Percentiles rank a stretch among this genome's conserved stretches.
Evolutionary conservation across 2,329 filamentous ascomycete genomes (phyloP).

Genomic region (Talaromyces albobiverticillius): DNA sequence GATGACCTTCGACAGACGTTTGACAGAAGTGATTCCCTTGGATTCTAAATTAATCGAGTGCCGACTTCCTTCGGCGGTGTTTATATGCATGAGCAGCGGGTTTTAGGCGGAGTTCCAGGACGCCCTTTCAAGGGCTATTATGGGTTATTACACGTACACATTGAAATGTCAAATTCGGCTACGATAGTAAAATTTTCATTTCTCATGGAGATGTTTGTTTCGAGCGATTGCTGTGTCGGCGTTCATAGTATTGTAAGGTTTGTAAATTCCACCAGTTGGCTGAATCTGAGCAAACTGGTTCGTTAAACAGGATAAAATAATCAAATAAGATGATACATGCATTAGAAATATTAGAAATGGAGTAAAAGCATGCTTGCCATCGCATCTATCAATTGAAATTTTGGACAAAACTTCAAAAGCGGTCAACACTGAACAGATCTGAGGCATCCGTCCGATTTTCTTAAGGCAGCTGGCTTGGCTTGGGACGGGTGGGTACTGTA

Average conservation of each 20-base stretch:
- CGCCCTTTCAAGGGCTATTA: not conserved
- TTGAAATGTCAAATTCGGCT: not conserved
- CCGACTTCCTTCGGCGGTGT: not conserved
- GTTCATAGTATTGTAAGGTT: not conserved
- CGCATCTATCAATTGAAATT: too few relatives aligned
- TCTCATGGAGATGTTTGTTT: not conserved
- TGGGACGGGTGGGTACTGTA: too few relatives aligned
- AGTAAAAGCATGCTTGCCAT: too few relatives aligned
- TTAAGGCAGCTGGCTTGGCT: not conserved
- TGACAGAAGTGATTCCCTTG: conserved; percentile 12
- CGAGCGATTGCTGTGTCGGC: not conserved
- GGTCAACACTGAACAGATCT: too few relatives aligned
- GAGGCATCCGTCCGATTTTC: too few relatives aligned
- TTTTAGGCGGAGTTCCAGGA: not conserved
- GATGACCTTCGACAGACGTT: conserved; percentile 43
- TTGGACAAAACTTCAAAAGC: too few relatives aligned
- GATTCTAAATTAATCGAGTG: not conserved
- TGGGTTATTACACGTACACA: not conserved
- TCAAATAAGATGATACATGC: not conserved
- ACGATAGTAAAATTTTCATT: not conserved
- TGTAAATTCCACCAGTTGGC: not conserved
- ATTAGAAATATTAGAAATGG: not conserved
- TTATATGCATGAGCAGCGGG: not conserved
- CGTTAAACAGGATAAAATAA: not conserved
- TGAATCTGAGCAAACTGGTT: not conserved